phyloP scores from a whole-genome alignment of 371 early-diverging fungal species.

The Zychaea mexicana region DNA sequence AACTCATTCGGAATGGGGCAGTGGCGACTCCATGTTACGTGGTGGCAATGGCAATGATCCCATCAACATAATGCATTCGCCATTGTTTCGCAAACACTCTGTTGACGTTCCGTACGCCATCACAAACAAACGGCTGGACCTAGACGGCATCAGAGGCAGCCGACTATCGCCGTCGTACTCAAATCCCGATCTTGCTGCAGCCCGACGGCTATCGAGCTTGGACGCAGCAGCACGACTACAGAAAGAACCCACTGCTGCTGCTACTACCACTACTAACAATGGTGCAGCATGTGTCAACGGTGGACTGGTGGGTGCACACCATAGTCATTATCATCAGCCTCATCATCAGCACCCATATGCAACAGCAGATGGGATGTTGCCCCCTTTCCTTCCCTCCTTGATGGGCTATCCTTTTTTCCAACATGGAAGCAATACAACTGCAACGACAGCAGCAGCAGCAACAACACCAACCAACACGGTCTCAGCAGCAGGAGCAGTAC shows the following conservation, averaged over 20 bases:
- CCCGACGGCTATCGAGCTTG: slow-evolving; percentile 27
- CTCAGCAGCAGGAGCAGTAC: not conserved
- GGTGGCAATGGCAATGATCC: too few species aligned
- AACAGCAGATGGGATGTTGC: not conserved
- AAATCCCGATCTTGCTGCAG: slow-evolving; percentile 40
- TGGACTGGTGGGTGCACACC: not conserved
- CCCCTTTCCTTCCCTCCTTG: slow-evolving; percentile 14
- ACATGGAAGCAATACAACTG: not conserved
- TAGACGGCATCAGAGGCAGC: slow-evolving; percentile 14
- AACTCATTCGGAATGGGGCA: not conserved
- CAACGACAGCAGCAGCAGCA: not conserved
- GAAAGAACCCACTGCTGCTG: slow-evolving; percentile 3
- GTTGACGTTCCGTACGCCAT: slow-evolving; percentile 25
- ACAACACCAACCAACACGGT: not conserved
- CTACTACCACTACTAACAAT: too few species aligned
- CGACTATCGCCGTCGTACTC: slow-evolving; percentile 45
- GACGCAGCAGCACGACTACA: slow-evolving; percentile 18
- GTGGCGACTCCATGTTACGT: not conserved
- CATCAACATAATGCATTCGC: not conserved
- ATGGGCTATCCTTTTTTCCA: slow-evolving; percentile 10
- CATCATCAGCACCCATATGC: not conserved
- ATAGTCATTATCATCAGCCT: too few species aligned
- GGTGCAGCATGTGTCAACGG: slow-evolving; percentile 1
- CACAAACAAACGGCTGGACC: slow-evolving; percentile 30
- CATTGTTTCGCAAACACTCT: slow-evolving; percentile 26